Evolutionary conservation across 352 stramenopile genomes (phyloP).

Genomic region (Phytophthora pistaciae): DNA sequence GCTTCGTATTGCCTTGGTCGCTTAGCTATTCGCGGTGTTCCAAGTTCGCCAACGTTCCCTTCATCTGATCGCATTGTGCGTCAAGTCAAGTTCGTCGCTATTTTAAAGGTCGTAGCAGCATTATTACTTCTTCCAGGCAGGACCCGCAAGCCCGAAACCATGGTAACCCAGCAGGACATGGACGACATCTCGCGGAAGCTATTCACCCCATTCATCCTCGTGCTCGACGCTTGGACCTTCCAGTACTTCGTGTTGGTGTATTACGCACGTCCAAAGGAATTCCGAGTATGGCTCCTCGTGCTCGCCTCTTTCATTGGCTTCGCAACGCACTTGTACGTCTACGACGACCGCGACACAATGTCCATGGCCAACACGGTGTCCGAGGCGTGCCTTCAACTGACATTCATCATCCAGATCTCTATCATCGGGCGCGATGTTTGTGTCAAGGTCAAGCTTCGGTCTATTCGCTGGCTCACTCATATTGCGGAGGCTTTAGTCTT

Average conservation of each 20-base stretch:
- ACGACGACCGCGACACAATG: slow-evolving; percentile 18
- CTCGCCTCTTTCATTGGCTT: slow-evolving; percentile 33
- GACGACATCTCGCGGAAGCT: slow-evolving; percentile 14
- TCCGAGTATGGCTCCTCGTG: slow-evolving; percentile 34
- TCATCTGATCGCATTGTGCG: not conserved
- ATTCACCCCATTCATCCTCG: slow-evolving; percentile 42
- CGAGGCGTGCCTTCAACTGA: slow-evolving; percentile 40
- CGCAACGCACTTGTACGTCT: slow-evolving; percentile 30
- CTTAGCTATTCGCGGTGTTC: not conserved
- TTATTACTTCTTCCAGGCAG: not conserved
- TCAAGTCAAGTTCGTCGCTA: not conserved
- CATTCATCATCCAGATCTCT: slow-evolving; percentile 54
- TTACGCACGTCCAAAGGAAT: slow-evolving; percentile 31
- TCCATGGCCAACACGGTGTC: slow-evolving; percentile 44
- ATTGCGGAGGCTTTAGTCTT: slow-evolving; percentile 33
- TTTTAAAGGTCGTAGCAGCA: not conserved
- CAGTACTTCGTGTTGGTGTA: slow-evolving; percentile 48
- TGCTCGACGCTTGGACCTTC: slow-evolving; percentile 45
- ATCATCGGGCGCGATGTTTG: slow-evolving; percentile 40
- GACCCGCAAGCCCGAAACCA: not conserved
- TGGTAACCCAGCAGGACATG: slow-evolving; percentile 26
- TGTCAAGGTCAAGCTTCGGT: slow-evolving; percentile 33
- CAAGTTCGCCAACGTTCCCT: not conserved
- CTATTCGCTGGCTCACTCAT: slow-evolving; percentile 33
- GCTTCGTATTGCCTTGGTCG: too few relatives aligned